A percentile compares a stretch with the other conserved stretches of the same genome.
Evolutionary conservation across 116 monocot genomes (phyloP).

Genomic region (Papilionanthe hybrid): DNA sequence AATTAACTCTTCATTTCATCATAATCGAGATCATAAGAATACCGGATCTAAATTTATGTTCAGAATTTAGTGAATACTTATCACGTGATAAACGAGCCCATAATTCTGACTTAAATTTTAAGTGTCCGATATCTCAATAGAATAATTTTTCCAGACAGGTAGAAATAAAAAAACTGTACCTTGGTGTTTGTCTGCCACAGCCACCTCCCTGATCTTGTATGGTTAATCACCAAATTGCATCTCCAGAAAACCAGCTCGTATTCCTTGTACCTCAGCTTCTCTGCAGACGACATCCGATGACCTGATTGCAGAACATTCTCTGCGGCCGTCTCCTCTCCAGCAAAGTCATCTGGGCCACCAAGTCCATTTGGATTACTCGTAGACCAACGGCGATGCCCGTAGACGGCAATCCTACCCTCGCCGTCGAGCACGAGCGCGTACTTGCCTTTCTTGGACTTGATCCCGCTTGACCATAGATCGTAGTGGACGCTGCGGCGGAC

Average conservation of each 20-base stretch:
- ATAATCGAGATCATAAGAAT: too few relatives aligned
- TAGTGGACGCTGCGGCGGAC: conserved; percentile 18
- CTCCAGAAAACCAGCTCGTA: conserved; percentile 14
- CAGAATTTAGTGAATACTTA: too few relatives aligned
- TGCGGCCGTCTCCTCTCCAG: neutral
- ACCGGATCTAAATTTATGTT: too few relatives aligned
- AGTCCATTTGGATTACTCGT: conserved; percentile 10
- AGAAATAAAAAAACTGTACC: neutral
- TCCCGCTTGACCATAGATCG: conserved; percentile 16
- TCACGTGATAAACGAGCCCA: too few relatives aligned
- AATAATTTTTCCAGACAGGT: too few relatives aligned
- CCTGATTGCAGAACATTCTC: conserved; percentile 18
- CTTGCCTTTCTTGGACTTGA: conserved; percentile 18
- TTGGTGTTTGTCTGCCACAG: conserved; percentile 20
- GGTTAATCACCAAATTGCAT: conserved; percentile 20
- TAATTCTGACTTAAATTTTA: too few relatives aligned
- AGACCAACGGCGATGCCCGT: conserved; percentile 17
- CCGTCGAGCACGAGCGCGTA: conserved; percentile 25
- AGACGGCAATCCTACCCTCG: conserved; percentile 14
- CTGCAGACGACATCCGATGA: neutral
- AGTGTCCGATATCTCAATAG: too few relatives aligned
- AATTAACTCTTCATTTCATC: too few relatives aligned
- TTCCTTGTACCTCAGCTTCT: conserved; percentile 12
- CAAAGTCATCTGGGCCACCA: neutral
- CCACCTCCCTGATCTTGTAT: neutral